These are phyloP conservation scores for Micromonas commoda DNA, from an alignment of 139 green algal genomes.

Conservation along the genomic window DNA sequence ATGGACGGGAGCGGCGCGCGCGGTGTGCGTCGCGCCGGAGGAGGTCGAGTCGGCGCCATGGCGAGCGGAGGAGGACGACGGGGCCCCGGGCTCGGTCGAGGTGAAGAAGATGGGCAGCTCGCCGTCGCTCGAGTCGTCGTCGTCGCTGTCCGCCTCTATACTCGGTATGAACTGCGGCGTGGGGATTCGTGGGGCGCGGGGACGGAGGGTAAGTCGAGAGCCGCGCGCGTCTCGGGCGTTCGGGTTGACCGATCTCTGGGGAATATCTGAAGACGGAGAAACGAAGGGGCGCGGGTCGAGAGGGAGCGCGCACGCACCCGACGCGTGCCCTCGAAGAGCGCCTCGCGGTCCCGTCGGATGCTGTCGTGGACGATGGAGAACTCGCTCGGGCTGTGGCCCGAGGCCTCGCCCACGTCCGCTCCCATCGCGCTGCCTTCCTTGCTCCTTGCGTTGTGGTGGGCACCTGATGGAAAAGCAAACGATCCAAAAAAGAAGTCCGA, in stretches of 20 bases:
- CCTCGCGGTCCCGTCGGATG: background rate
- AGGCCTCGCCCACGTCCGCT: background rate
- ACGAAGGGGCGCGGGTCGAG: background rate
- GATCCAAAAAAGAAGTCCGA: too few relatives aligned
- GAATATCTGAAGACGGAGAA: background rate
- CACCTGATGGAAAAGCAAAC: too few relatives aligned
- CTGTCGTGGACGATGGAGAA: background rate
- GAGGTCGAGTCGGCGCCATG: background rate
- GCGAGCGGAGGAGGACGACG: too few relatives aligned
- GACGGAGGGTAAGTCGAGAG: background rate
- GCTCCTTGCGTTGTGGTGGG: too few relatives aligned
- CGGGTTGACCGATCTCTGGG: background rate
- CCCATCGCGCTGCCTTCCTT: background rate
- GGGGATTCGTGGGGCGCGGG: background rate
- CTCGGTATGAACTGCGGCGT: background rate
- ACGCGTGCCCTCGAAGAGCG: background rate
- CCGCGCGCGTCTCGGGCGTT: too few relatives aligned
- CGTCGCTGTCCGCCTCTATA: background rate
- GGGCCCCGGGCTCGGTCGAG: background rate
- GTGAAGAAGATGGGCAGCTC: background rate
- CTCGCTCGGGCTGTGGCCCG: too few relatives aligned
- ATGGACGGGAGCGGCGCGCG: too few relatives aligned
- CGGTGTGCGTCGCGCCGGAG: background rate
- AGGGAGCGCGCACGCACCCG: background rate
- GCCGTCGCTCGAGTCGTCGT: background rate